Base-by-base conservation (phyloP, 345 rosid species). In the Passiflora organensis region DNA sequence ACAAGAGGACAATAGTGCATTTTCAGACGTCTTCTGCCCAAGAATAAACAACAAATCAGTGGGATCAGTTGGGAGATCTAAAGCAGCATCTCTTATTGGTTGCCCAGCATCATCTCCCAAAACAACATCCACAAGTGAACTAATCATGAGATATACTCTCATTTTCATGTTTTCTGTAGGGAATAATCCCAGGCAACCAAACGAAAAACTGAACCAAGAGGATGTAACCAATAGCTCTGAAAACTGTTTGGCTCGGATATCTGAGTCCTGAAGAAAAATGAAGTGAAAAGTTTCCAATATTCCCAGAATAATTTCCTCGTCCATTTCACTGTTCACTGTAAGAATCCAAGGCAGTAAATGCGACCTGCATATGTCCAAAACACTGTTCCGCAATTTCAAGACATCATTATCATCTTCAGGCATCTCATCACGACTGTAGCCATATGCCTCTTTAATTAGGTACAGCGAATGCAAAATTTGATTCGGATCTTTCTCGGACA, bases 151-250 rank as follows among this genome's bases (percentile, higher is more conserved):
- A 69, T 88, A 84, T 36, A 88, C 82, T 70, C 84, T 81, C 64
- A 66, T 70, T 64, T 76, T 91, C 77, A 86, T 77, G 53, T 71
- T 77, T 63, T 69, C 82, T 32, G 89, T 59, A 51, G 95, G 83
- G 64, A 80, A 88, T 61, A 75, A 63, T 47, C 96, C 98, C 48
- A 91, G 79, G 58, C 78, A 86, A 71, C 81, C 89, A 39, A 80
- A 91, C 47, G 90, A 82, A 32, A 84, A 71, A 67, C 90, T 84
- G 83, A 91, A 84, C 95, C 98, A 88, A 71, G 94, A 77, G 38
- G 82, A 76, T 41, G 77, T 74, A 68, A 76, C 68, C 70, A 88
- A 73, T 53, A 53, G 43, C 48, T 79, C 69, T n/a, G 94, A 88
- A 52, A 88, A 82, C 62, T 76, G 78, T 43, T 43, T 54, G 63